A percentile compares a stretch with the other conserved stretches of the same genome.
phyloP scores from a whole-genome alignment of 192 early-diverging fungal genomes.

The Dissophora ornata region DNA sequence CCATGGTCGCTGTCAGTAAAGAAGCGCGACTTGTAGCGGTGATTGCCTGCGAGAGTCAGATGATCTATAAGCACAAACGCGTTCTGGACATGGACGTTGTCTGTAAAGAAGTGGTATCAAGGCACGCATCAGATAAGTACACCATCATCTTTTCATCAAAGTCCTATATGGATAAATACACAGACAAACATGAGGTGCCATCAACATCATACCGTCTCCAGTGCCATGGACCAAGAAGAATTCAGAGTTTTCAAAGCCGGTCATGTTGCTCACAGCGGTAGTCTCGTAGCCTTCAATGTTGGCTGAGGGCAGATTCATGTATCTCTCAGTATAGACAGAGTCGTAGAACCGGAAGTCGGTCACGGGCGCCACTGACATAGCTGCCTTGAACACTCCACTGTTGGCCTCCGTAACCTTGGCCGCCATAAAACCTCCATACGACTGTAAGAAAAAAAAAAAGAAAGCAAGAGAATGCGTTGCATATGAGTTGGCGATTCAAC shows the following conservation, averaged over 20 bases:
- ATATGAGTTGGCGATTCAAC: too few relatives aligned
- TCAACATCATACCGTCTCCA: conserved; percentile 79
- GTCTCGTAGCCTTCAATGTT: conserved; percentile 84
- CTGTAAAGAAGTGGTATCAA: conserved; percentile 19
- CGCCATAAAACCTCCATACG: conserved; percentile 92
- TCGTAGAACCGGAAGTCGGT: conserved; percentile 85
- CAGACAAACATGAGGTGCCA: too few relatives aligned
- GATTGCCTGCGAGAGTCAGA: conserved; percentile 78
- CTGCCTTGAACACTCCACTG: conserved; percentile 82
- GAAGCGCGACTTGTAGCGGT: conserved; percentile 85
- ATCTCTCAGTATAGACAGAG: conserved; percentile 96
- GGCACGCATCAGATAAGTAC: background rate
- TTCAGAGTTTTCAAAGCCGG: conserved; percentile 79
- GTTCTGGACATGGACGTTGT: conserved; percentile 92
- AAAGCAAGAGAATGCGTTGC: too few relatives aligned
- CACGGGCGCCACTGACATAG: conserved; percentile 96
- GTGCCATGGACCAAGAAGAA: conserved; percentile 93
- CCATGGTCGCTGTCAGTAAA: conserved; percentile 93
- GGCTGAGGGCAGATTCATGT: conserved; percentile 87
- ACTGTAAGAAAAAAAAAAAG: conserved; percentile 56
- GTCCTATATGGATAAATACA: too few relatives aligned
- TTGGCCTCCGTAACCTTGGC: conserved; percentile 87
- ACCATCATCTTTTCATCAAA: too few relatives aligned
- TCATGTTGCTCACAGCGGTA: conserved; percentile 82
- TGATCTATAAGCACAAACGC: conserved; percentile 80